Conservation (phyloP, 768 basidiomycete species). For the Nidularia pulvinata region DNA sequence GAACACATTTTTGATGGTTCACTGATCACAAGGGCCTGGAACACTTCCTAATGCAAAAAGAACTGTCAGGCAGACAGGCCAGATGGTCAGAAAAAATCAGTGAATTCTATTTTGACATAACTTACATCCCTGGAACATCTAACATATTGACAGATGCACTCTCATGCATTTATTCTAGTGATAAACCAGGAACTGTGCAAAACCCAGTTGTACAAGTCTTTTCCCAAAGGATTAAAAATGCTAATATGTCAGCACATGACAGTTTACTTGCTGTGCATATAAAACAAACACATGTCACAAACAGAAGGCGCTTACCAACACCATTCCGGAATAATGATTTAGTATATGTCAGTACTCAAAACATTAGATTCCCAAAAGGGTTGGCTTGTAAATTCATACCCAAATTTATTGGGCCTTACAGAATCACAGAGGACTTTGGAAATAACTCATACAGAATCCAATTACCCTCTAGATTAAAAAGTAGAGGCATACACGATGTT, state of each 20-base stretch:
- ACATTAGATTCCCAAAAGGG: not conserved
- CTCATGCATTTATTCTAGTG: conserved; percentile 20
- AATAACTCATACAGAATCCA: conserved; percentile 4
- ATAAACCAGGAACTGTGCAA: too few relatives aligned
- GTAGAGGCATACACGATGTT: conserved; percentile 16
- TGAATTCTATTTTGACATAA: conserved; percentile 29
- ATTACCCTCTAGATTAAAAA: conserved; percentile 7
- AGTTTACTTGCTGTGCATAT: not conserved
- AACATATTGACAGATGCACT: conserved; percentile 35
- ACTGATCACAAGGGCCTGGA: conserved; percentile 35
- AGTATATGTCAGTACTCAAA: not conserved
- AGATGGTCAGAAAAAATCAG: conserved; percentile 28
- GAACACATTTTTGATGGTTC: conserved; percentile 14
- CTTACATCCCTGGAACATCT: conserved; percentile 27
- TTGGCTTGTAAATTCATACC: not conserved
- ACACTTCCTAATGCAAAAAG: conserved; percentile 22
- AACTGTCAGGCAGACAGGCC: conserved; percentile 23
- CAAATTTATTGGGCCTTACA: not conserved
- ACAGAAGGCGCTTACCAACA: not conserved
- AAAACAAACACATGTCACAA: not conserved
- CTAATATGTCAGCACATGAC: not conserved
- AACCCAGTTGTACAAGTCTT: too few relatives aligned
- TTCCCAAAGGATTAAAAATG: too few relatives aligned
- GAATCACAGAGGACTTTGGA: conserved; percentile 1
- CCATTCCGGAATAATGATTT: not conserved